Percentiles rank a stretch among this genome's conserved stretches.
Conservation (phyloP, 2,329 filamentous ascomycete species). For the Colletotrichum filicis region DNA sequence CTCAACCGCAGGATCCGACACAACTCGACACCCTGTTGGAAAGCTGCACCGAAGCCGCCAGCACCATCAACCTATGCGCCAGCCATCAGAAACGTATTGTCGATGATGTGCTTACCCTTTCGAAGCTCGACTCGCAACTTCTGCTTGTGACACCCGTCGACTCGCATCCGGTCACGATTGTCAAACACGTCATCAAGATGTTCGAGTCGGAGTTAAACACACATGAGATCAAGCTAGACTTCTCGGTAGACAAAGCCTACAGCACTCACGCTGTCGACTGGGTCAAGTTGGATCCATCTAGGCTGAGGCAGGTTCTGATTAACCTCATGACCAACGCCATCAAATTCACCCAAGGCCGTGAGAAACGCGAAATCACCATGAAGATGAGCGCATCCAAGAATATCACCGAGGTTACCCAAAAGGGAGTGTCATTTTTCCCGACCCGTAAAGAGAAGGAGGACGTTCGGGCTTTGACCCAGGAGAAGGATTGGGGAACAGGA, state of each 20-base stretch:
- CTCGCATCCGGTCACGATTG: slow-evolving; percentile 74
- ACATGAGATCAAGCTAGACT: slow-evolving; percentile 77
- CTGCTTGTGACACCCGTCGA: slow-evolving; percentile 77
- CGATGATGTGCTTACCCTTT: slow-evolving; percentile 74
- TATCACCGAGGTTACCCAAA: slow-evolving; percentile 52
- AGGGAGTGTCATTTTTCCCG: slow-evolving; percentile 59
- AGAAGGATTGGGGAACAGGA: slow-evolving; percentile 76
- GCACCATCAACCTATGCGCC: slow-evolving; percentile 83
- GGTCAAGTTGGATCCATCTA: slow-evolving; percentile 80
- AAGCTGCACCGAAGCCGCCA: slow-evolving; percentile 77
- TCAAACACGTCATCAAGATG: slow-evolving; percentile 79
- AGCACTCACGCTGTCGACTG: slow-evolving; percentile 73
- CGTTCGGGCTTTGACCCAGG: slow-evolving; percentile 58
- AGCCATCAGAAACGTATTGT: slow-evolving; percentile 82
- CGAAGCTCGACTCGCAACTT: slow-evolving; percentile 77
- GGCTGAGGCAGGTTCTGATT: slow-evolving; percentile 79
- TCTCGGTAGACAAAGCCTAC: slow-evolving; percentile 76
- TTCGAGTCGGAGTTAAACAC: slow-evolving; percentile 80
- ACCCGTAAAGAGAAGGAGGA: slow-evolving; percentile 53
- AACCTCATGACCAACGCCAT: slow-evolving; percentile 78
- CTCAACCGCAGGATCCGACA: slow-evolving; percentile 44
- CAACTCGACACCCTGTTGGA: slow-evolving; percentile 62
- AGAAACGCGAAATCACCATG: slow-evolving; percentile 69
- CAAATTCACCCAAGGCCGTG: slow-evolving; percentile 72
- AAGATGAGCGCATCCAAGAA: slow-evolving; percentile 72